Conservation (phyloP, 495 filamentous ascomycete species). For the Podospora comata region DNA sequence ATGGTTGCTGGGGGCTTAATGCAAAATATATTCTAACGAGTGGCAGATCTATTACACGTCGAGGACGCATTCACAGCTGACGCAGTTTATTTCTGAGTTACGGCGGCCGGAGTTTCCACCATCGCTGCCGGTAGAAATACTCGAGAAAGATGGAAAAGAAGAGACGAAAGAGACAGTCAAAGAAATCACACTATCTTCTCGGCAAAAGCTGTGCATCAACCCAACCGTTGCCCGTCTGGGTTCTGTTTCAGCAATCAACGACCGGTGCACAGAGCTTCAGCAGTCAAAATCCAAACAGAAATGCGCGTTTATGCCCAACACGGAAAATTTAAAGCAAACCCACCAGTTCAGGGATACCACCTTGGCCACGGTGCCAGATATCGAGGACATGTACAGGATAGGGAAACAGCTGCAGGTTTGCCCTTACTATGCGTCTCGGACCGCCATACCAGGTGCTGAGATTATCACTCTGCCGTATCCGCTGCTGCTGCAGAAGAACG, state of each 20-base stretch:
- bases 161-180: slow-evolving; percentile 64
- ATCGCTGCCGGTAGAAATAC: slow-evolving; percentile 35
- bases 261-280: slow-evolving; percentile 89
- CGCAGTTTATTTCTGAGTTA: slow-evolving; percentile 89
- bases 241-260: slow-evolving; percentile 83
- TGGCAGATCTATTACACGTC: slow-evolving; percentile 83
- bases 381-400: slow-evolving; percentile 80
- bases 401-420: slow-evolving; percentile 81
- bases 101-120: slow-evolving; percentile 76
- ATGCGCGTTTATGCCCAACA: slow-evolving; percentile 76
- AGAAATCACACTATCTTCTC: slow-evolving; percentile 82
- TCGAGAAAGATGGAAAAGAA: slow-evolving; percentile 25
- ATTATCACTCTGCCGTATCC: slow-evolving; percentile 94
- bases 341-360: slow-evolving; percentile 86
- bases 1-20: too few relatives aligned
- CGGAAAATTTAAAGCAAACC: slow-evolving; percentile 66
- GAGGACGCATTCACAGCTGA: slow-evolving; percentile 89
- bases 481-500: slow-evolving; percentile 81
- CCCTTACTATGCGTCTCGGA: slow-evolving; percentile 91
- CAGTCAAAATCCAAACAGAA: slow-evolving; percentile 67
- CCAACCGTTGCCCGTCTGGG: slow-evolving; percentile 67
- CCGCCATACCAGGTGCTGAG: slow-evolving; percentile 80
- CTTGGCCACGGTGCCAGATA: slow-evolving; percentile 82
- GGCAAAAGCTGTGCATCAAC: slow-evolving; percentile 94
- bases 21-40: slow-evolving; percentile 6